A percentile compares a stretch with the other conserved stretches of the same genome.
Conservation (phyloP, 2,329 filamentous ascomycete species). For the Triangularia setosa region DNA sequence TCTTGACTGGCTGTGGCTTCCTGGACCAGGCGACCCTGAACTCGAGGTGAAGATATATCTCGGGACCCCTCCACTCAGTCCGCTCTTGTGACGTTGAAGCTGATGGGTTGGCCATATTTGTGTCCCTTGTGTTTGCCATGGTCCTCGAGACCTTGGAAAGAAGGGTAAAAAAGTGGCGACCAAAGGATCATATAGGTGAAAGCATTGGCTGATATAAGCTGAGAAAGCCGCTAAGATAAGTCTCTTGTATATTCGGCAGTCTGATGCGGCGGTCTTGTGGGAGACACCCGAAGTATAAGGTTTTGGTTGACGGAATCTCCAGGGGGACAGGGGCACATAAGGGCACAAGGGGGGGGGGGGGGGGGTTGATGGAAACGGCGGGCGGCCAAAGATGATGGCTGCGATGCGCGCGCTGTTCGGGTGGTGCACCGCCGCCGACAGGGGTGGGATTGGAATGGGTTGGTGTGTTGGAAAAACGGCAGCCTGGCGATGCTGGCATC, state of each 20-base stretch:
- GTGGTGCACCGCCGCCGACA: constrained; percentile 20
- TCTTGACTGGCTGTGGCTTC: constrained; percentile 36
- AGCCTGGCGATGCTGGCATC: constrained; percentile 17
- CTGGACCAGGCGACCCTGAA: constrained; percentile 50
- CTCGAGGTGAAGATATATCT: constrained; percentile 49
- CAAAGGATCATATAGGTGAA: constrained; percentile 1
- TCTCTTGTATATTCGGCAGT: background rate
- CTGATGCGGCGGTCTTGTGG: constrained; percentile 5
- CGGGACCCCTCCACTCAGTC: constrained; percentile 31
- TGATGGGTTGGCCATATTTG: background rate
- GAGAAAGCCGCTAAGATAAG: constrained; percentile 3
- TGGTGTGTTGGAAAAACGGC: constrained; percentile 21
- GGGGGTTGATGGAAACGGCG: background rate
- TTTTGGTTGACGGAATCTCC: background rate
- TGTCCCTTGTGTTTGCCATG: background rate
- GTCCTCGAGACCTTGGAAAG: background rate
- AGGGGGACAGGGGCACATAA: background rate
- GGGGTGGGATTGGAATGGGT: constrained; percentile 12
- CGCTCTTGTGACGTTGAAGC: background rate
- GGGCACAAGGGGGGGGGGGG: background rate
- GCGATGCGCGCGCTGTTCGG: constrained; percentile 6
- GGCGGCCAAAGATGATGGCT: background rate
- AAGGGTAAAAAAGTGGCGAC: background rate
- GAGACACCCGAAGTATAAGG: constrained; percentile 16
- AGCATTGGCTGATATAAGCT: constrained; percentile 8